Evolutionary conservation across 352 stramenopile species (phyloP), one percentile per base, ranked within the genome.

Genomic region (Pythium sukuiense): DNA sequence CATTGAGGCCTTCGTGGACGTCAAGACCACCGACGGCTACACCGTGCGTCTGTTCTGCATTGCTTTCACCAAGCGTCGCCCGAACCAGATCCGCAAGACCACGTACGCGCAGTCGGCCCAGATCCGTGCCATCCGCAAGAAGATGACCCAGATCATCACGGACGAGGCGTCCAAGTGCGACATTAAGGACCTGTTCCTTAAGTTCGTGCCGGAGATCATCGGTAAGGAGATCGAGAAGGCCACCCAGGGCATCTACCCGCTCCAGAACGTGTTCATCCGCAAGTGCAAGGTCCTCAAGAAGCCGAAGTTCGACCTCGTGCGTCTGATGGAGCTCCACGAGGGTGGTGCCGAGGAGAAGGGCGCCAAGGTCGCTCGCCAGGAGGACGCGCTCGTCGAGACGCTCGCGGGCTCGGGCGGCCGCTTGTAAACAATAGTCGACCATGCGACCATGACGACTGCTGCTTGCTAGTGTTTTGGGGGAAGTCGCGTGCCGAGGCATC

Each of bases 271-370:
- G 63, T 99, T 97, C 92, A 98, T 99, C 79, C 96, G 98, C 71
- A 99, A 99, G 95, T 98, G 98, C 67, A 99, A 99, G 96, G 97
- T 99, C 55, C 89, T 99, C 41, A 99, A 99, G 94, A 99, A 99
- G 90, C 98, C 98, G 58, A 99, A 99, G 90, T 99, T 99, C 77
- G 98, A 99, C 90, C 80, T 99, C 45, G 96, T 97, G 61, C 98
- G 98, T 77, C 86, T 99, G 54, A 99, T 99, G 98, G 98, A 99
- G 79, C 97, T 99, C 77, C 98, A 99, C 87, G 97, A 98, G 55
- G 94, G 97, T 48, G 88, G 87, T 61, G 87, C 83, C 63, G 92
- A 97, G 65, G 93, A 97, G 73, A 96, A 95, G 80, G 93, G 93
- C 57, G 88, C 89, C 66, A 95, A 95, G 76, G 83, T 98, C 32